Percentiles rank a stretch among this genome's conserved stretches.
Conservation (phyloP, 768 basidiomycete species). For the Pisolithus tinctorius region DNA sequence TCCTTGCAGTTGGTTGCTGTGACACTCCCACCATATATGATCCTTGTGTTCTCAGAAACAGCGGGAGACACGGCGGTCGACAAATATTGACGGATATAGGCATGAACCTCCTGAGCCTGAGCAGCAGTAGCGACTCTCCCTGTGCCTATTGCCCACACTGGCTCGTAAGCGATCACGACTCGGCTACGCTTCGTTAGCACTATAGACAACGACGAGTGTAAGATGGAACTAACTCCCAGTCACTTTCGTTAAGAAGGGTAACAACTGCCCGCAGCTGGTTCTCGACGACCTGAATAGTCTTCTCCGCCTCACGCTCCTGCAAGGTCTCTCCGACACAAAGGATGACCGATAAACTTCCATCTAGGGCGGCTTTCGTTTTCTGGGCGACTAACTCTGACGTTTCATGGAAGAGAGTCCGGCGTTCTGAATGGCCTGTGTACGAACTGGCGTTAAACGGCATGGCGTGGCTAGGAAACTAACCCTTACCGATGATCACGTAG, state of each 20-base stretch:
- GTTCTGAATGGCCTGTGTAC: conserved; percentile 83
- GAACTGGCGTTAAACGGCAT: not conserved
- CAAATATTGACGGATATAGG: conserved; percentile 74
- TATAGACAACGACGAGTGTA: not conserved
- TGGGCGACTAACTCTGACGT: conserved; percentile 73
- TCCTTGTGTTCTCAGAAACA: conserved; percentile 69
- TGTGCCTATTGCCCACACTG: conserved; percentile 98
- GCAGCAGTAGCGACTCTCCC: conserved; percentile 88
- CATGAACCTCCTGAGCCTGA: conserved; percentile 94
- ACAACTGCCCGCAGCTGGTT: conserved; percentile 76
- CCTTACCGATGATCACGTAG: conserved; percentile 84
- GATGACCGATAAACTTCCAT: conserved; percentile 74
- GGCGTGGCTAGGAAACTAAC: not conserved
- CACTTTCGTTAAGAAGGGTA: conserved; percentile 46
- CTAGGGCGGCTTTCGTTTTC: conserved; percentile 82
- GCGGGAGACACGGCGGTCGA: conserved; percentile 51
- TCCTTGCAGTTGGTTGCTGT: conserved; percentile 83
- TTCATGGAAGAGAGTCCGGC: conserved; percentile 89
- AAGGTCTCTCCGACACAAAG: conserved; percentile 96
- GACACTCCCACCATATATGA: conserved; percentile 97
- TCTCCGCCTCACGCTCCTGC: conserved; percentile 69
- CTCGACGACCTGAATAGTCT: conserved; percentile 77
- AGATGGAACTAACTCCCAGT: conserved; percentile 66
- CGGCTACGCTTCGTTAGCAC: conserved; percentile 40
- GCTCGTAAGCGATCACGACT: conserved; percentile 93